A percentile compares a stretch with the other conserved stretches of the same genome.
Evolutionary conservation across 2,329 filamentous ascomycete genomes (phyloP).

Genomic region (Akanthomyces uredinophilus): DNA sequence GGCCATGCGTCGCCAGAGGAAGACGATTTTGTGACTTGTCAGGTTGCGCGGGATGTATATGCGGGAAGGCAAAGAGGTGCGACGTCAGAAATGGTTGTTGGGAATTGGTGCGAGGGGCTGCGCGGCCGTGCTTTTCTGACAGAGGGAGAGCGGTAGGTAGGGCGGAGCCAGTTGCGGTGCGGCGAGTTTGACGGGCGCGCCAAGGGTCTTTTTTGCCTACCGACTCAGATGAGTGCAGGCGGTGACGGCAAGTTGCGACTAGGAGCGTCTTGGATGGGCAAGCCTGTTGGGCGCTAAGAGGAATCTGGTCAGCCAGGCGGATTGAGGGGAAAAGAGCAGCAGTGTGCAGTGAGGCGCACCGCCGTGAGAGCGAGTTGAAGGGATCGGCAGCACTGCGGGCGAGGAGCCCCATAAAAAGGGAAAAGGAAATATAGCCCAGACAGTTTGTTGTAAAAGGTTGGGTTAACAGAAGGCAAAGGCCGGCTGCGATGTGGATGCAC

Average conservation of each 20-base stretch:
- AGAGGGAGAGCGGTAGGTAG: neutral
- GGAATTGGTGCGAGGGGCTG: slow-evolving; percentile 9
- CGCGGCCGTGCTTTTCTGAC: slow-evolving; percentile 6
- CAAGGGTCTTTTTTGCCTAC: slow-evolving; percentile 11
- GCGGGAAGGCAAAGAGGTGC: slow-evolving; percentile 4
- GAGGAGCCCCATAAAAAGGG: slow-evolving; percentile 8
- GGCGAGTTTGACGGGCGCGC: slow-evolving; percentile 11
- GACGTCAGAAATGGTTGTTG: slow-evolving; percentile 4
- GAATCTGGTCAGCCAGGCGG: slow-evolving; percentile 15
- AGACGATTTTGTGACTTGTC: slow-evolving; percentile 2
- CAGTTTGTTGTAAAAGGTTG: neutral
- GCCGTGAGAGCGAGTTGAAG: neutral
- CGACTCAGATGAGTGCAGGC: slow-evolving; percentile 15
- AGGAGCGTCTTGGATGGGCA: slow-evolving; percentile 6
- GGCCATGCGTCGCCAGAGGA: slow-evolving; percentile 8
- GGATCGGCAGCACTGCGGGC: slow-evolving; percentile 7
- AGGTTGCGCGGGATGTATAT: neutral
- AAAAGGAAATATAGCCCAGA: slow-evolving; percentile 5
- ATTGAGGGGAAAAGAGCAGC: slow-evolving; percentile 12
- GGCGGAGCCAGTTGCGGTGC: slow-evolving; percentile 1
- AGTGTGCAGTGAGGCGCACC: slow-evolving; percentile 7
- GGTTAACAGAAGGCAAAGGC: neutral
- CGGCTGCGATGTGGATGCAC: neutral
- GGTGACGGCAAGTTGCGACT: slow-evolving; percentile 19
- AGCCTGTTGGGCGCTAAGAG: slow-evolving; percentile 15